Percentiles rank a stretch among this genome's conserved stretches.
Evolutionary conservation across 495 filamentous ascomycete species (phyloP).

Genomic region (Evernia prunastri): DNA sequence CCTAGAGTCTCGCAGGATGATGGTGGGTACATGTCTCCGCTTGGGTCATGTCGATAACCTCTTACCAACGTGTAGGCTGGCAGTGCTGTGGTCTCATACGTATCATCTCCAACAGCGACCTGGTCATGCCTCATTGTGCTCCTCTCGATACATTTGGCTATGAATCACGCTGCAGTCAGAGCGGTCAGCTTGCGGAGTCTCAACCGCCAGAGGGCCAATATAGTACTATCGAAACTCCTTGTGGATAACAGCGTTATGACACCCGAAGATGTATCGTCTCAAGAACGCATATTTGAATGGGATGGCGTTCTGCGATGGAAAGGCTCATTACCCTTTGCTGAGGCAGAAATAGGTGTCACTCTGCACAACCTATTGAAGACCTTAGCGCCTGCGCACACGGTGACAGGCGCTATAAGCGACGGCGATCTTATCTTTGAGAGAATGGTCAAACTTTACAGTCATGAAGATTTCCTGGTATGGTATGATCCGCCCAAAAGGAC

Average conservation of each 20-base stretch:
- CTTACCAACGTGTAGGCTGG: slow-evolving; percentile 48
- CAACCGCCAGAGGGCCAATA: slow-evolving; percentile 79
- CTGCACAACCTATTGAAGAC: slow-evolving; percentile 34
- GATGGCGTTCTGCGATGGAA: slow-evolving; percentile 56
- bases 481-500: slow-evolving; percentile 26
- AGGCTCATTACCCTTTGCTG: slow-evolving; percentile 41
- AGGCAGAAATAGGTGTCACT: slow-evolving; percentile 44
- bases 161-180: slow-evolving; percentile 80
- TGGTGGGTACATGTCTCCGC: slow-evolving; percentile 44
- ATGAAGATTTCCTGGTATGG: slow-evolving; percentile 51
- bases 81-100: slow-evolving; percentile 67
- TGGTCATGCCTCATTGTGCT: slow-evolving; percentile 70
- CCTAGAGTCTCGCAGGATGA: slow-evolving; percentile 43
- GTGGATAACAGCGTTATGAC: slow-evolving; percentile 39
- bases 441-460: slow-evolving; percentile 46
- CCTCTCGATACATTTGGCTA: slow-evolving; percentile 64
- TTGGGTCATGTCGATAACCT: neutral
- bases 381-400: slow-evolving; percentile 32
- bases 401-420: slow-evolving; percentile 35
- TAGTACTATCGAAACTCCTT: slow-evolving; percentile 62
- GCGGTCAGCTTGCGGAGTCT: slow-evolving; percentile 78
- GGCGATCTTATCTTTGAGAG: slow-evolving; percentile 32
- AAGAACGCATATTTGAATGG: slow-evolving; percentile 68
- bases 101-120: slow-evolving; percentile 64
- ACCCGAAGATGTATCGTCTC: slow-evolving; percentile 55